A percentile compares a stretch with the other conserved stretches of the same genome.
Evolutionary conservation across 2,329 filamentous ascomycete species (phyloP).

Genomic region (Chaetomiaceae sp.): DNA sequence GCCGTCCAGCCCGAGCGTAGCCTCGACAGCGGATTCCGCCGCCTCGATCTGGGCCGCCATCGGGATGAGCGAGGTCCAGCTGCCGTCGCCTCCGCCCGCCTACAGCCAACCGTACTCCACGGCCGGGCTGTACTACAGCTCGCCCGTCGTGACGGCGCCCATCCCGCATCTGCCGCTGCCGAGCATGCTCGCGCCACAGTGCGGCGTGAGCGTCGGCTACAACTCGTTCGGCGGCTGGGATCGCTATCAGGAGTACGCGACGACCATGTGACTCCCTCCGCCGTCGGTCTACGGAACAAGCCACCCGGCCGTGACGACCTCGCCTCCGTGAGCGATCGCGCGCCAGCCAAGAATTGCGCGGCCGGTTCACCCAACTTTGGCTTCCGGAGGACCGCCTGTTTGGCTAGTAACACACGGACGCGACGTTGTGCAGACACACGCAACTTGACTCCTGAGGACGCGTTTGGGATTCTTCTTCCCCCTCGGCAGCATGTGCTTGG

Average conservation of each 20-base stretch:
- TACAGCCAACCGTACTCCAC: conserved; percentile 74
- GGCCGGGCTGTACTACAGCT: conserved; percentile 71
- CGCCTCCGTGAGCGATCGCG: no score
- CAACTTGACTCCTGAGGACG: conserved; percentile 26
- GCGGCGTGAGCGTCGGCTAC: conserved; percentile 71
- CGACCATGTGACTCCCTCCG: conserved; percentile 74
- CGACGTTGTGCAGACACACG: conserved; percentile 18
- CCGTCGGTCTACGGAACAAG: conserved; percentile 40
- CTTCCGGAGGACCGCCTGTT: conserved; percentile 14
- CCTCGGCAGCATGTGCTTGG: conserved; percentile 20
- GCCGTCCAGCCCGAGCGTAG: conserved; percentile 78
- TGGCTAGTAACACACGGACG: conserved; percentile 22
- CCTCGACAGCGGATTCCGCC: conserved; percentile 59
- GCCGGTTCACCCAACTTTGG: conserved; percentile 24
- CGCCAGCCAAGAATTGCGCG: conserved; percentile 20
- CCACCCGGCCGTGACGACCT: conserved; percentile 44
- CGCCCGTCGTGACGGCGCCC: conserved; percentile 66
- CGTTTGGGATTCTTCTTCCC: conserved; percentile 25
- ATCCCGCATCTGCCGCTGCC: conserved; percentile 75
- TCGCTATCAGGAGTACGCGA: conserved; percentile 74
- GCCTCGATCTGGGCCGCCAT: conserved; percentile 75
- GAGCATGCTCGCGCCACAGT: conserved; percentile 79
- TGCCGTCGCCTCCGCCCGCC: conserved; percentile 72
- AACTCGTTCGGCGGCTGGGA: conserved; percentile 82
- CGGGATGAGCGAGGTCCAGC: conserved; percentile 64